phyloP scores from a whole-genome alignment of 2,329 filamentous ascomycete species.

The Epichloe elymi region DNA sequence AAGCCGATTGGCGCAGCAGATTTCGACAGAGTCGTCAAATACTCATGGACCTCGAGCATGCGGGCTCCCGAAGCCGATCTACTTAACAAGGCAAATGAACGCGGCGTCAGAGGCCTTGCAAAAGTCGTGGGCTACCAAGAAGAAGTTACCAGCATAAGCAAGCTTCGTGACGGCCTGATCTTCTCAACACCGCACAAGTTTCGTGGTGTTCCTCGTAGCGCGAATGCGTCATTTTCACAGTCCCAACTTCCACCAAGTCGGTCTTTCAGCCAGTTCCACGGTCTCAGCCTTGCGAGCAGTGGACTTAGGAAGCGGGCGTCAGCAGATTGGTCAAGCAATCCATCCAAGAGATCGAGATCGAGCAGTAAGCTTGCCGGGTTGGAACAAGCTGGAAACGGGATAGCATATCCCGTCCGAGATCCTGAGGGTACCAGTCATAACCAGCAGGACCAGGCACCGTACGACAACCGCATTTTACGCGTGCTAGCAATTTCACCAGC shows the following conservation, averaged over 20 bases:
- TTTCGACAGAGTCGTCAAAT: not conserved
- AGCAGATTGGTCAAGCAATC: not conserved
- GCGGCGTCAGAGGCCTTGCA: not conserved
- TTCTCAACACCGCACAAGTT: not conserved
- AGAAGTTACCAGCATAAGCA: not conserved
- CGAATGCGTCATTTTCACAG: not conserved
- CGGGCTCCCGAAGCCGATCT: not conserved
- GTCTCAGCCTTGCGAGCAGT: conserved; percentile 1
- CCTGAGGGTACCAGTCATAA: conserved; percentile 2
- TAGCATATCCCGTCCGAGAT: not conserved
- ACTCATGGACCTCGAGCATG: not conserved
- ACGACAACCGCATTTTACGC: conserved; percentile 5
- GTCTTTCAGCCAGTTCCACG: not conserved
- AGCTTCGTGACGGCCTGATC: not conserved
- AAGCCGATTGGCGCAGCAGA: not conserved
- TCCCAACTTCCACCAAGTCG: not conserved
- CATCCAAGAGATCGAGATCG: not conserved
- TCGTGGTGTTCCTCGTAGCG: not conserved
- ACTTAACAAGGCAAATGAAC: not conserved
- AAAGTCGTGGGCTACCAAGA: not conserved
- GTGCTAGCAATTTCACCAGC: conserved; percentile 5
- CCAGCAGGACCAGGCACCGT: not conserved
- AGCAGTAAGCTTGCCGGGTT: not conserved
- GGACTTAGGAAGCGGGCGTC: not conserved
- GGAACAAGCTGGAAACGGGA: not conserved